These are phyloP conservation scores for Chaetothyriales sp. DNA, from an alignment of 2,329 filamentous ascomycete genomes.

Conservation along the genomic window DNA sequence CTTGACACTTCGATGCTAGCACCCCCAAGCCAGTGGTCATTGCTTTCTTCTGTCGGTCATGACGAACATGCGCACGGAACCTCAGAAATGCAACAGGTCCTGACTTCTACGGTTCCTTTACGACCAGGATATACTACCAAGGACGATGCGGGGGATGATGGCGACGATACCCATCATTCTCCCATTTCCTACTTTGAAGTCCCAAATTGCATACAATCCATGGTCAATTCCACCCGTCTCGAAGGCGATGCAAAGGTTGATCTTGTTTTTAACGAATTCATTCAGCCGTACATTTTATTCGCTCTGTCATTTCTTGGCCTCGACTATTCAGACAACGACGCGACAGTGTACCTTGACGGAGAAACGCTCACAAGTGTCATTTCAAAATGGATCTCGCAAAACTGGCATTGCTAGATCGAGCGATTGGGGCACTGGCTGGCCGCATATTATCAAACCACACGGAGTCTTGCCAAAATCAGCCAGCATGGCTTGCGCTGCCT, in stretches of 20 bases:
- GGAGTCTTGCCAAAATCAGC: not conserved
- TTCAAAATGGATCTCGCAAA: conserved; percentile 41
- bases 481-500: too few relatives aligned
- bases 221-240: conserved; percentile 40
- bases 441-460: not conserved
- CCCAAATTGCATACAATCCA: conserved; percentile 68
- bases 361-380: conserved; percentile 43
- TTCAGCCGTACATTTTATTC: conserved; percentile 64
- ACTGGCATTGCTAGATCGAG: conserved; percentile 32
- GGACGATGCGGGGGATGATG: conserved; percentile 68
- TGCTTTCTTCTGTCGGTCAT: conserved; percentile 12
- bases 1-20: conserved; percentile 20
- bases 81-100: not conserved
- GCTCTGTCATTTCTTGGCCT: conserved; percentile 51
- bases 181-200: conserved; percentile 58
- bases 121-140: conserved; percentile 71
- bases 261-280: conserved; percentile 80
- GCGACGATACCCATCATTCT: conserved; percentile 77
- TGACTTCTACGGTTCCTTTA: conserved; percentile 20
- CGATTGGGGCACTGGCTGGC: not conserved
- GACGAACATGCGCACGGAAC: conserved; percentile 8
- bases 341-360: conserved; percentile 36
- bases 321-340: conserved; percentile 35
- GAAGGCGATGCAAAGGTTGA: conserved; percentile 51
- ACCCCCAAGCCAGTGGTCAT: conserved; percentile 31